Evolutionary conservation across 768 basidiomycete genomes (phyloP).

Genomic region (Psilocybe sp.): DNA sequence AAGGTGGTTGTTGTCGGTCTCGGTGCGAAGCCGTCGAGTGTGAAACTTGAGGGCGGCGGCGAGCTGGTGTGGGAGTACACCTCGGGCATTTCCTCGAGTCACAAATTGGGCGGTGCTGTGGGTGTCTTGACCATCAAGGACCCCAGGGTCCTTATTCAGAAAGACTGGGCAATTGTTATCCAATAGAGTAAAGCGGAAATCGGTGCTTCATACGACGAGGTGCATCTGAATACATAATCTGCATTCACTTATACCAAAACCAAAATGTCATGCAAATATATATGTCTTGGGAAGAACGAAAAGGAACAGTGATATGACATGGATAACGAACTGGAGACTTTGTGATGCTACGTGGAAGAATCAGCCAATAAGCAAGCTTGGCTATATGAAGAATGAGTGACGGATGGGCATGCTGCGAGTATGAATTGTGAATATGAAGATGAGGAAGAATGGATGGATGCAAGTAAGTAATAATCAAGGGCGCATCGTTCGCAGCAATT

Average conservation of each 20-base stretch:
- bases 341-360: neutral
- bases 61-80: slow-evolving; percentile 69
- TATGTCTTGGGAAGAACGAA: slow-evolving; percentile 1
- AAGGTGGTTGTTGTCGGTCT: slow-evolving; percentile 80
- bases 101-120: slow-evolving; percentile 61
- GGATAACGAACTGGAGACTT: neutral
- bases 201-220: neutral
- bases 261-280: slow-evolving; percentile 3
- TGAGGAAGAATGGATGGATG: neutral
- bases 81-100: slow-evolving; percentile 52
- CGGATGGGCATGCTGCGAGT: neutral
- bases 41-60: slow-evolving; percentile 46
- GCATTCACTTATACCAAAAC: slow-evolving; percentile 1
- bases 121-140: slow-evolving; percentile 77
- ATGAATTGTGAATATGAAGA: slow-evolving; percentile 6
- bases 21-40: slow-evolving; percentile 52
- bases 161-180: slow-evolving; percentile 63
- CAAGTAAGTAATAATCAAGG: neutral
- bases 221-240: neutral
- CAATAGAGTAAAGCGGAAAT: slow-evolving; percentile 13
- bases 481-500: neutral
- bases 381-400: neutral
- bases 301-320: neutral
- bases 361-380: slow-evolving; percentile 1
- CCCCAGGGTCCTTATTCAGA: slow-evolving; percentile 53